Evolutionary conservation across 768 basidiomycete species (phyloP), one percentile per base, ranked within the genome.

Genomic region (Pleurotus platypus): DNA sequence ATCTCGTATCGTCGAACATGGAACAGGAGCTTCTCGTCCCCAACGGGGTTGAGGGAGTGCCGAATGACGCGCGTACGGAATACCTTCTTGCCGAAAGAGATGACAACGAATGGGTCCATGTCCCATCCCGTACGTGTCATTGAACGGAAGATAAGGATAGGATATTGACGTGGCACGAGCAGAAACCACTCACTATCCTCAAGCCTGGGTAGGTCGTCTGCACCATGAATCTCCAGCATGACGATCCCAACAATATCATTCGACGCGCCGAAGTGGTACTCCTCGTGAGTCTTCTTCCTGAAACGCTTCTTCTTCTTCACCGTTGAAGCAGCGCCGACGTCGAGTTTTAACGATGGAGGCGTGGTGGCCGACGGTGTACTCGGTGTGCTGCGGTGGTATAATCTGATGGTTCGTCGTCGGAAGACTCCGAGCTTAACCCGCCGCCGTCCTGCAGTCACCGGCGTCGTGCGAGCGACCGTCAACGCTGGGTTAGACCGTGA

Each of bases 51-150:
- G 57, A 73, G 74, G 0, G 84, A 86, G 69, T 94, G 92, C 3
- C 94, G 83, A 55, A 94, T 86, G 24, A 94, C 85, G 30, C 90
- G 86, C 0, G 95, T 98, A 2, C 92, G n/a, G n/a, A n/a, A n/a
- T n/a, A n/a, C n/a, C n/a, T n/a, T n/a, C n/a, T n/a, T n/a, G n/a
- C n/a, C n/a, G 61, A 99, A 99, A 2, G 92, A 93, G 61, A 95
- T 82, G 60, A 99, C 94, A 18, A 92, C 90, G 66, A 98, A 98
- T 0, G 95, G 94, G 64, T 98, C 94, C 94, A 98, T 97, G 67
- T 98, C 95, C 82, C 87, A 94, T 0, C 90, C 91, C 0, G 84
- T 90, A 30, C 89, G 84, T 1, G 87, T 92, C 84, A 92, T 90
- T 91, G 56, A 13, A 1, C 8, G 48, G 40, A 39, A 57, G 38